Evolutionary conservation across 1,139 yeast species (phyloP).

Genomic region (Pichia cactophila): DNA sequence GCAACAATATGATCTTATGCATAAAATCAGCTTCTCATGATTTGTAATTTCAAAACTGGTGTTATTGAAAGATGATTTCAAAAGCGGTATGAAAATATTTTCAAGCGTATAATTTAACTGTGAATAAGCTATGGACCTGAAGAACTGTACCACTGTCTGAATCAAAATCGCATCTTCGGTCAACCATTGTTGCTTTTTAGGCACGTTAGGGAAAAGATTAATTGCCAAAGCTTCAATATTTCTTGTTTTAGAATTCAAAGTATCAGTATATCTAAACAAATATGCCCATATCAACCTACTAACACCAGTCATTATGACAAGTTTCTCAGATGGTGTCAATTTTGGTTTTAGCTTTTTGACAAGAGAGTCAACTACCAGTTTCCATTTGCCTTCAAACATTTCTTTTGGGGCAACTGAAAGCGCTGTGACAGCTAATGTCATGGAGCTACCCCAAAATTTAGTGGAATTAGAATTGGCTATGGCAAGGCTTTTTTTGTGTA

Average conservation of each 20-base stretch:
- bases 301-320: constrained; percentile 54
- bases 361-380: constrained; percentile 49
- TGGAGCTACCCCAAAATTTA: constrained; percentile 69
- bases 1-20: constrained; percentile 62
- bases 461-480: constrained; percentile 34
- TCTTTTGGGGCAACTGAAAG: constrained; percentile 79
- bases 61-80: constrained; percentile 51
- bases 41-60: constrained; percentile 49
- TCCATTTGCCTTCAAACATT: constrained; percentile 72
- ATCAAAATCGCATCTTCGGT: constrained; percentile 54
- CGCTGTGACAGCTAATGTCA: constrained; percentile 63
- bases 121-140: constrained; percentile 70
- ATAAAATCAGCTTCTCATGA: constrained; percentile 65
- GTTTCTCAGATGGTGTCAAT: constrained; percentile 47
- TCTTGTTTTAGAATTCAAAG: constrained; percentile 78
- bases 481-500: constrained; percentile 47
- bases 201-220: constrained; percentile 43
- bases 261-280: constrained; percentile 77
- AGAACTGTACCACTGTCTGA: constrained; percentile 59
- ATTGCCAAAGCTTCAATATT: constrained; percentile 38
- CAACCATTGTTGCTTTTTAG: constrained; percentile 67
- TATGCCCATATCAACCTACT: constrained; percentile 86
- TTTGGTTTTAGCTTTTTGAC: constrained; percentile 37
- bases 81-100: constrained; percentile 57
- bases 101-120: constrained; percentile 77